Conservation (phyloP, 768 basidiomycete genomes). For the Tulasnella sp. region DNA sequence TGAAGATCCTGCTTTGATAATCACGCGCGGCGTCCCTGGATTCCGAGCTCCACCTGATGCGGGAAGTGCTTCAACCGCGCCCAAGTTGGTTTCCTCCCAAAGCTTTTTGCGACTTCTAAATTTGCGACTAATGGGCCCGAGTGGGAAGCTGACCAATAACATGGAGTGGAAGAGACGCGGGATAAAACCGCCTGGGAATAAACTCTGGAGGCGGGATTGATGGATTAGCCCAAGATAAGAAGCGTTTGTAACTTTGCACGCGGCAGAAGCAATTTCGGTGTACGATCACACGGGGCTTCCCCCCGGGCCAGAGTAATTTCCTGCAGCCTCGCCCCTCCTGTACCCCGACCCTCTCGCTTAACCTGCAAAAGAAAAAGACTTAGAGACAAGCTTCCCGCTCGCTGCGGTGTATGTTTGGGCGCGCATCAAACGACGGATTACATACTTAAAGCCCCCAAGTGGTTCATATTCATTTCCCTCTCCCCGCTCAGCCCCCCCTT, state of each 20-base stretch:
- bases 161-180: not conserved
- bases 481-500: not conserved
- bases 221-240: not conserved
- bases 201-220: not conserved
- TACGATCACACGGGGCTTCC: not conserved
- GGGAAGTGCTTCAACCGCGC: not conserved
- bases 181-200: not conserved
- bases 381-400: not conserved
- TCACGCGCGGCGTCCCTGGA: not conserved
- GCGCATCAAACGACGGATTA: not conserved
- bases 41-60: not conserved
- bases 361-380: not conserved
- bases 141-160: not conserved
- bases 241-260: not conserved
- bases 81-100: not conserved
- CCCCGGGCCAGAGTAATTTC: not conserved
- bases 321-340: not conserved
- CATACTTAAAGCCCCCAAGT: not conserved
- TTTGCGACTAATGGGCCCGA: not conserved
- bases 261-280: not conserved
- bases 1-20: not conserved
- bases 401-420: not conserved
- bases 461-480: not conserved
- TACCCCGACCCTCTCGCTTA: not conserved
- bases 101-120: not conserved